Evolutionary conservation across 768 basidiomycete genomes (phyloP).

Genomic region (Pleurotus platypus): DNA sequence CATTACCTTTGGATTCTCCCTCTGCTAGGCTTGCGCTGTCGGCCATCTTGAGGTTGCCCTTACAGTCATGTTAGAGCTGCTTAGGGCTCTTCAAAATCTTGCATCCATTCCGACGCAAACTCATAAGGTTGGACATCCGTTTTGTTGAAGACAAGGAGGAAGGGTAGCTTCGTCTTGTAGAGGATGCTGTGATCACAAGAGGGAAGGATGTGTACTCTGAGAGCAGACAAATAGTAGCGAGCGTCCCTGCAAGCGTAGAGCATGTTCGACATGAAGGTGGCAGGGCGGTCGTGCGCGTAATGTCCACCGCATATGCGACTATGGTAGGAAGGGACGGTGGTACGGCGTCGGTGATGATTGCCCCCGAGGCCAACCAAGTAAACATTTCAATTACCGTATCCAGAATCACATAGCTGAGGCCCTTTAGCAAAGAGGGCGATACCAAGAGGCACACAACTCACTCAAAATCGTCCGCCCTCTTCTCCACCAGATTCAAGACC

Average conservation of each 20-base stretch:
- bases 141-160: constrained; percentile 95
- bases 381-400: constrained; percentile 98
- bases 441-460: constrained; percentile 34
- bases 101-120: constrained; percentile 91
- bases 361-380: constrained; percentile 92
- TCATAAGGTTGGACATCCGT: constrained; percentile 67
- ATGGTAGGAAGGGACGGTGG: no score
- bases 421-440: not conserved
- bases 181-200: constrained; percentile 59
- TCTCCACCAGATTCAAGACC: constrained; percentile 88
- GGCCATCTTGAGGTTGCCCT: no score
- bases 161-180: constrained; percentile 97
- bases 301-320: constrained; percentile 96
- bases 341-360: constrained; percentile 82
- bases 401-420: constrained; percentile 79
- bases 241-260: constrained; percentile 86
- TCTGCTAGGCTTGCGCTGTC: no score
- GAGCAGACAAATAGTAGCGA: no score
- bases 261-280: constrained; percentile 99
- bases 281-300: constrained; percentile 88
- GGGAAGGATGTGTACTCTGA: no score
- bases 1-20: no score
- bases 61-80: no score
- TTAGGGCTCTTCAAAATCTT: constrained; percentile 16
- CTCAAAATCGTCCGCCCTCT: constrained; percentile 79